Conservation (phyloP, 2,329 filamentous ascomycete genomes). For the Venturia nashicola region DNA sequence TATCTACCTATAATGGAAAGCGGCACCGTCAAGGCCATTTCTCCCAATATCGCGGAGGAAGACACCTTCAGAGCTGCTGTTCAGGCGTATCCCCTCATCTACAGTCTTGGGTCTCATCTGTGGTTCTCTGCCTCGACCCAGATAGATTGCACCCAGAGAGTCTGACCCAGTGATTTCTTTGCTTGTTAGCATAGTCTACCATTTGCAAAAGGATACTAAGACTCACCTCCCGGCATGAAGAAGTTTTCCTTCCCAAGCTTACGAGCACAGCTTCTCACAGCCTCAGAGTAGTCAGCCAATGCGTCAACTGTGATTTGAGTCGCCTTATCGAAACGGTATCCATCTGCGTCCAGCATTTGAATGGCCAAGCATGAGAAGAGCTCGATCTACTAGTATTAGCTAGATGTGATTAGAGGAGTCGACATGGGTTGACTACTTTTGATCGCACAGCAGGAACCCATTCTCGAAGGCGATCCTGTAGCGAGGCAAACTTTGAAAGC, state of each 20-base stretch:
- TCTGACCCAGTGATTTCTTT: constrained; percentile 50
- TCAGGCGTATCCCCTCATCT: constrained; percentile 27
- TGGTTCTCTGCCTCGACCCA: constrained; percentile 46
- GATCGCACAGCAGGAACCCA: constrained; percentile 43
- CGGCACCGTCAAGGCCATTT: constrained; percentile 43
- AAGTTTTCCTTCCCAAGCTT: constrained; percentile 47
- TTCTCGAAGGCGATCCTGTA: constrained; percentile 52
- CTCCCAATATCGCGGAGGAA: constrained; percentile 40
- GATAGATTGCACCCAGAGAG: constrained; percentile 44
- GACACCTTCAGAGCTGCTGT: constrained; percentile 31
- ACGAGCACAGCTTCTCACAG: constrained; percentile 23
- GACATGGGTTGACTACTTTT: not conserved
- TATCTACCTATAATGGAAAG: constrained; percentile 42
- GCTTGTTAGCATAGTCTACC: not conserved
- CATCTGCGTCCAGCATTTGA: constrained; percentile 47
- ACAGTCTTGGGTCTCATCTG: constrained; percentile 26
- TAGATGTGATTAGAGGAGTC: not conserved
- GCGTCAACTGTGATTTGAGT: constrained; percentile 49
- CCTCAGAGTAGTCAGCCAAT: constrained; percentile 24
- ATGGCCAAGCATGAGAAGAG: constrained; percentile 51
- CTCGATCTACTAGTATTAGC: constrained; percentile 33
- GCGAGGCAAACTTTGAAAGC: constrained; percentile 50
- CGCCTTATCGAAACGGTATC: constrained; percentile 53
- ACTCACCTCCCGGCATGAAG: constrained; percentile 38
- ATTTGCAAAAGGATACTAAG: not conserved